Evolutionary conservation across 2,329 filamentous ascomycete species (phyloP), one percentile per base, ranked within the genome.

Genomic region (Sporothrix protearum): DNA sequence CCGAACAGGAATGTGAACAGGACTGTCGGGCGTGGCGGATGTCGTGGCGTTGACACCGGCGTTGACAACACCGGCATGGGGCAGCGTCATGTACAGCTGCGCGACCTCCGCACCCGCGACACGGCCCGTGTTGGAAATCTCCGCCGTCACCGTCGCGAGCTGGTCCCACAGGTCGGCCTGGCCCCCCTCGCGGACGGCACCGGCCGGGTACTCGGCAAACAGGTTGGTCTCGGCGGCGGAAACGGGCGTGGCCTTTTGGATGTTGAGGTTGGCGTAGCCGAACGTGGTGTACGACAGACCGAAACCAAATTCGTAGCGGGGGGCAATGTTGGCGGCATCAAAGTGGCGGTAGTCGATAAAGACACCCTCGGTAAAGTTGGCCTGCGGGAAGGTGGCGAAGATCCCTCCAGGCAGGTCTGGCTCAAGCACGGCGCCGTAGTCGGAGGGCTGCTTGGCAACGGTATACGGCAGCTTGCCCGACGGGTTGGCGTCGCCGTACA

Each of bases 391-490:
- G 57, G 81, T 82, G 19, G 81, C 81, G 77, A 85, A 89, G 42
- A 68, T 53, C 12, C 71, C 71, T 14, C 7, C 25, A 2, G 59
- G 28, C n/a, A 25, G 25, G 25, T 45, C 71, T 16, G 71, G 71
- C 22, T 67, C 61, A 9, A 70, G 49, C 36, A 70, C 59, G 28
- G 19, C 30, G 30, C 68, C 68, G 89, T 28, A 82, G 74, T 90
- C 88, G 0, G 82, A 80, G 33, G 83, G 83, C 45, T 85, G 83
- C 73, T 80, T 82, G 0, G 88, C 87, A 0, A 90, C 82, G 0
- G 88, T 90, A 78, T 89, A 90, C 0, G 87, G 86, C 2, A 90
- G 81, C 73, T 85, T 84, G 2, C 88, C 88, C 0, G 86, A 88
- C 0, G 85, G 85, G 74, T 84, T 87, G 8, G 82, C 79, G 3